Evolutionary conservation across 2,329 filamentous ascomycete species (phyloP).

Genomic region (Diaporthe sp.): DNA sequence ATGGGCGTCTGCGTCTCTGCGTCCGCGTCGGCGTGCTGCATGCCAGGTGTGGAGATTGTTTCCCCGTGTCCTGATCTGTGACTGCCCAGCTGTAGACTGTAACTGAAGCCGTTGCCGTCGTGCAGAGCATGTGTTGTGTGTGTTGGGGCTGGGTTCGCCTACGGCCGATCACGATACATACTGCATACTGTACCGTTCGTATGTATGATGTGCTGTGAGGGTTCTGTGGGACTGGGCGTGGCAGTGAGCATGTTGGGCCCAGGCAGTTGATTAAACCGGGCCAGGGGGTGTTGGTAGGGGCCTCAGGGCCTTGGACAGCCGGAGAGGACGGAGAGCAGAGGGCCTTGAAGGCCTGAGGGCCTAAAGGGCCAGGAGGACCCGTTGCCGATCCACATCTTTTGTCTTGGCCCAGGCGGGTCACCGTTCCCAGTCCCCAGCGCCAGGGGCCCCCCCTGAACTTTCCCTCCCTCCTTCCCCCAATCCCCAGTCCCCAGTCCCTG

Average conservation of each 20-base stretch:
- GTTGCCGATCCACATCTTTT: slow-evolving; percentile 33
- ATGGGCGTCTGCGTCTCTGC: neutral
- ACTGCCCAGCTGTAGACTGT: slow-evolving; percentile 25
- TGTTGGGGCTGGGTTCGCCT: neutral
- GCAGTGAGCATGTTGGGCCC: neutral
- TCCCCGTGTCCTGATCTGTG: neutral
- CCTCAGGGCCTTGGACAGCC: neutral
- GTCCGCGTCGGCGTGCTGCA: neutral
- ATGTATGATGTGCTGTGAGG: slow-evolving; percentile 16
- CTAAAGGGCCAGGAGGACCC: slow-evolving; percentile 19
- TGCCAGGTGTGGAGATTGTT: slow-evolving; percentile 5
- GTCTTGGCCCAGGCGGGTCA: slow-evolving; percentile 21
- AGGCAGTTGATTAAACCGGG: slow-evolving; percentile 24
- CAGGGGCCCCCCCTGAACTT: neutral
- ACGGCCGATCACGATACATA: slow-evolving; percentile 10
- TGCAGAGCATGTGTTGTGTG: slow-evolving; percentile 25
- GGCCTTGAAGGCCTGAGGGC: neutral
- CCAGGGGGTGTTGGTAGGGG: slow-evolving; percentile 7
- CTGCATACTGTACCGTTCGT: neutral
- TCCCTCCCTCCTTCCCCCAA: neutral
- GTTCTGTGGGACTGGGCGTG: slow-evolving; percentile 12
- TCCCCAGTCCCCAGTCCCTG: slow-evolving; percentile 26
- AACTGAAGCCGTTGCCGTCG: slow-evolving; percentile 18
- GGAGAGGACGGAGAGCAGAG: neutral
- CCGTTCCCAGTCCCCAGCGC: slow-evolving; percentile 4